A percentile compares a stretch with the other conserved stretches of the same genome.
These are phyloP conservation scores for Penicillium desertorum DNA, from an alignment of 495 filamentous ascomycete species.

Conservation along the genomic window DNA sequence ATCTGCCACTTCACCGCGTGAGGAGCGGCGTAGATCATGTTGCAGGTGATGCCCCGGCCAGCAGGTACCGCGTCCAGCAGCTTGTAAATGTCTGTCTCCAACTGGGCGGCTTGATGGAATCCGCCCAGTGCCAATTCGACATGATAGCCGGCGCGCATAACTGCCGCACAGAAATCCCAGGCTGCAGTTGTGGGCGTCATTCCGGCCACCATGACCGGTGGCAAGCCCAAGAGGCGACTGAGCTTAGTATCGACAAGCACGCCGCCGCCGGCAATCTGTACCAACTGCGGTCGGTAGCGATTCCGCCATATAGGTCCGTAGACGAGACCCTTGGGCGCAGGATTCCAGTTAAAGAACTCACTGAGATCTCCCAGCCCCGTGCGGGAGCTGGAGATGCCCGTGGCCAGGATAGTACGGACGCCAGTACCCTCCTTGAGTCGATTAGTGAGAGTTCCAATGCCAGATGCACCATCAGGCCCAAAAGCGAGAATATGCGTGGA, in stretches of 20 bases:
- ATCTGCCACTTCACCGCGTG: constrained; percentile 97
- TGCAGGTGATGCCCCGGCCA: constrained; percentile 88
- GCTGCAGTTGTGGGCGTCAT: constrained; percentile 95
- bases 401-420: constrained; percentile 84
- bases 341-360: constrained; percentile 58
- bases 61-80: constrained; percentile 48
- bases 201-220: constrained; percentile 93
- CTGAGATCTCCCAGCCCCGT: constrained; percentile 92
- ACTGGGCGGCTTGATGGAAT: constrained; percentile 87
- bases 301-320: constrained; percentile 96
- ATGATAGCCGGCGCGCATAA: constrained; percentile 91
- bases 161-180: constrained; percentile 90
- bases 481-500: constrained; percentile 96
- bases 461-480: constrained; percentile 92
- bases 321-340: constrained; percentile 40
- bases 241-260: constrained; percentile 97
- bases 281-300: constrained; percentile 85
- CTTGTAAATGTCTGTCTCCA: constrained; percentile 67
- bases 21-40: constrained; percentile 95
- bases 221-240: constrained; percentile 89
- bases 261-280: constrained; percentile 79
- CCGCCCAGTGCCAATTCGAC: constrained; percentile 87
- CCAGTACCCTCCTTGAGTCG: constrained; percentile 96
- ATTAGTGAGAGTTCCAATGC: constrained; percentile 93
- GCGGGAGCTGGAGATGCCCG: no score